Evolutionary conservation across 331 rosid species (phyloP).

Genomic region (Malus hybrid): DNA sequence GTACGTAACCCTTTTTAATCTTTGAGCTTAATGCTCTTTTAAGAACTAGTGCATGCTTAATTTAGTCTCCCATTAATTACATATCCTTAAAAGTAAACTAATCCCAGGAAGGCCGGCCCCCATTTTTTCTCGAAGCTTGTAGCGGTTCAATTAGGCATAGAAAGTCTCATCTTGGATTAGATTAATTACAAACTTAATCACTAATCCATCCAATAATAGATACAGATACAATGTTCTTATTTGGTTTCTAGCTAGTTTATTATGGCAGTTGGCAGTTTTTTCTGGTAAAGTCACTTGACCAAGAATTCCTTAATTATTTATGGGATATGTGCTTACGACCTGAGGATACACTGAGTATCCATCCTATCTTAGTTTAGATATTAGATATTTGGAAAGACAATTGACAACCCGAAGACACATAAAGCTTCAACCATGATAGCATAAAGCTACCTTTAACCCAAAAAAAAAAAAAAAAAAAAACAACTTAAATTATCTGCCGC

Average conservation of each 20-base stretch:
- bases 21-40: neutral
- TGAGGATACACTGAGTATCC: constrained; percentile 20
- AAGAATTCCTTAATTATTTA: constrained; percentile 19
- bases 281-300: constrained; percentile 49
- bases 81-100: neutral
- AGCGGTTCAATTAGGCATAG: constrained; percentile 18
- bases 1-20: neutral
- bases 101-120: constrained; percentile 2
- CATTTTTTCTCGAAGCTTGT: constrained; percentile 25
- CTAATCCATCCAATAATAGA: constrained; percentile 5
- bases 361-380: constrained; percentile 5
- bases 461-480: neutral
- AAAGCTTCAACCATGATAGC: neutral
- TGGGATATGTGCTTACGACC: constrained; percentile 19
- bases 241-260: constrained; percentile 5
- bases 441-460: neutral
- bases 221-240: constrained; percentile 20
- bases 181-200: neutral
- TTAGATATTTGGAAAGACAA: constrained; percentile 16
- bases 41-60: neutral
- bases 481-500: neutral
- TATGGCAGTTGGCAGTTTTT: constrained; percentile 61
- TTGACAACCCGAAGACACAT: constrained; percentile 5
- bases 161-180: neutral
- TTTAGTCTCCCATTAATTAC: too few species aligned